Evolutionary conservation across 768 basidiomycete genomes (phyloP).

Genomic region (Chalciporus pseudorubinellus): DNA sequence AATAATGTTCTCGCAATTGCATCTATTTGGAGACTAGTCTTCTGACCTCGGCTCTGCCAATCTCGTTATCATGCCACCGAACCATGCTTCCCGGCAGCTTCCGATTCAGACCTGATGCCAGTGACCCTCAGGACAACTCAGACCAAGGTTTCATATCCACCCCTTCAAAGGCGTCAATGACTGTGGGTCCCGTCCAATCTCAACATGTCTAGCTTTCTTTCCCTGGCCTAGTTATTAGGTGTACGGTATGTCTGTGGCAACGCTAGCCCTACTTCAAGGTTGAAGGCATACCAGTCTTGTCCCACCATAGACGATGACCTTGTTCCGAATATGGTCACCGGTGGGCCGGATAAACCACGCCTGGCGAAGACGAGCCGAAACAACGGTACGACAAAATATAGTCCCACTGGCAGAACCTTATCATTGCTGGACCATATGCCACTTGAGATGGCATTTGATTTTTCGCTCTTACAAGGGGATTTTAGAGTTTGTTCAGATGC

Average conservation of each 20-base stretch:
- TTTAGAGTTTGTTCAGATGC: conserved; percentile 5
- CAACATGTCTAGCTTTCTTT: not conserved
- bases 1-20: not conserved
- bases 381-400: conserved; percentile 21
- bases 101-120: conserved; percentile 14
- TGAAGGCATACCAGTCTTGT: not conserved
- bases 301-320: conserved; percentile 8
- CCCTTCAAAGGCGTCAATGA: not conserved
- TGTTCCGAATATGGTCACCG: conserved; percentile 16
- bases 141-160: conserved; percentile 3
- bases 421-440: conserved; percentile 6
- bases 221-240: not conserved
- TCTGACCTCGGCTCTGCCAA: conserved; percentile 1
- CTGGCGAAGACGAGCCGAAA: conserved; percentile 21
- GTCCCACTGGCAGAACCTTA: conserved; percentile 16
- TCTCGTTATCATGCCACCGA: not conserved
- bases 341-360: not conserved
- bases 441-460: conserved; percentile 6
- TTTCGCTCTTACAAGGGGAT: conserved; percentile 3
- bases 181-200: not conserved
- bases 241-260: too few species aligned
- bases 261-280: not conserved
- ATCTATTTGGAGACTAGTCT: not conserved
- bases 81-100: too few species aligned
- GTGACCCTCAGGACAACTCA: conserved; percentile 22